Base-by-base conservation (phyloP, 345 rosid species). In the Corchorus capsularis region DNA sequence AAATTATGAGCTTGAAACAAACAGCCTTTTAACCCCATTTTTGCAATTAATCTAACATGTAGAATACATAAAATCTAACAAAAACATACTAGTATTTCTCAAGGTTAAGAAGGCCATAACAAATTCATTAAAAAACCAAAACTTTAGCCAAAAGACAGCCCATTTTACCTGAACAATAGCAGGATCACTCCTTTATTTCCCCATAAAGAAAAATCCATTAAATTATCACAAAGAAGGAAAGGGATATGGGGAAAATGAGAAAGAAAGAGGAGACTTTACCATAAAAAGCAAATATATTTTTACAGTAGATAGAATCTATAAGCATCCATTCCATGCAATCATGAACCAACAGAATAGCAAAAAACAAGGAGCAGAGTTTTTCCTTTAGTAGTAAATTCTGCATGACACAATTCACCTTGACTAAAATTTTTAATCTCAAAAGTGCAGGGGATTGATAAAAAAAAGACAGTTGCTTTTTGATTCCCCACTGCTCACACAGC, bases 181-280 rank as follows among this genome's bases (percentile, higher is more conserved):
- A 52, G 73, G 60, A 69, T 69, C 4, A 34, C 19, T 16, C 27
- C 39, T 50, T 50, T 52, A 69, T 69, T 34, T 50, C 8, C 27
- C 45, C 11, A 32, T 32, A 50, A 27, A 67, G 3, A 2, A 47
- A 27, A 69, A 47, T 11, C 45, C 39, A 54, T 19, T 6, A 12
- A 35, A 35, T 35, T n/a, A 53, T 52, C 74, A 35, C 50, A n/a
- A 16, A 39, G 15, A 71, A 55, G 74, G 19, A 41, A 56, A 55
- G 52, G 50, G 63, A n/a, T 3, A 17, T 62, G 1, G 45, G 5
- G 19, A 55, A 71, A 39, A 8, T 11, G 64, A 12, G 55, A 71
- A 12, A 43, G 64, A 71, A 56, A n/a, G 4, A 19, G 9, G 34
- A 55, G 46, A 9, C 46, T 50, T 52, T 53, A 69, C 73, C 73